Evolutionary conservation across 2,329 filamentous ascomycete species (phyloP), one percentile per base, ranked within the genome.

Genomic region (Colletotrichum theobromicola): DNA sequence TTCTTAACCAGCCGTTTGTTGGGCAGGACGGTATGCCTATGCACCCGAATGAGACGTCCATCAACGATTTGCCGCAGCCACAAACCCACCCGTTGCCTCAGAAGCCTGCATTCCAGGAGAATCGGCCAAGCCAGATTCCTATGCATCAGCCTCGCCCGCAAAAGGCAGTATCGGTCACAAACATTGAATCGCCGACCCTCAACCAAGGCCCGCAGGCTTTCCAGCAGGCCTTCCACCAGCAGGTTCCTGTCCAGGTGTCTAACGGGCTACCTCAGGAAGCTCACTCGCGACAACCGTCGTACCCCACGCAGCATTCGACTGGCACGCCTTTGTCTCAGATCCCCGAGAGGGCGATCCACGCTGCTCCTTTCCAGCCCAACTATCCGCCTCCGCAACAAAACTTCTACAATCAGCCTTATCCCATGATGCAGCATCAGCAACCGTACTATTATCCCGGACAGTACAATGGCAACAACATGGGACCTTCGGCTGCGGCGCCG

Each of bases 91-190:
- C 89, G 28, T 87, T 91, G 28, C 90, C 89, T 16, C 90, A 90
- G 80, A 91, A 89, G 80, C 90, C 90, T 32, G 83, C 84, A 24
- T 88, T 90, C 82, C 87, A 90, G 77, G 90, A 93, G 80, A 91
- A 87, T 77, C 85, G 88, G 57, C 83, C 87, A 7, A 87, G 82
- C 77, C 83, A 85, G 57, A 86, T 90, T 77, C 90, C 95, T 1
- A 98, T 98, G 92, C 95, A 98, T 82, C 97, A 98, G 82, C 97
- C 97, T 72, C 93, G 95, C 67, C 96, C 97, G 10, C 96, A 98
- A 83, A 98, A 98, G 87, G 90, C 95, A 7, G 95, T 98, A 35
- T 98, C 96, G 12, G 92, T 98, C 73, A 94, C 95, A 72, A 95
- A 95, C 79, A 98, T 98, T 78, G 97, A 98, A 83, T 94, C 94